Evolutionary conservation across 192 early-diverging fungal genomes (phyloP).

Genomic region (Coemansia sp.): DNA sequence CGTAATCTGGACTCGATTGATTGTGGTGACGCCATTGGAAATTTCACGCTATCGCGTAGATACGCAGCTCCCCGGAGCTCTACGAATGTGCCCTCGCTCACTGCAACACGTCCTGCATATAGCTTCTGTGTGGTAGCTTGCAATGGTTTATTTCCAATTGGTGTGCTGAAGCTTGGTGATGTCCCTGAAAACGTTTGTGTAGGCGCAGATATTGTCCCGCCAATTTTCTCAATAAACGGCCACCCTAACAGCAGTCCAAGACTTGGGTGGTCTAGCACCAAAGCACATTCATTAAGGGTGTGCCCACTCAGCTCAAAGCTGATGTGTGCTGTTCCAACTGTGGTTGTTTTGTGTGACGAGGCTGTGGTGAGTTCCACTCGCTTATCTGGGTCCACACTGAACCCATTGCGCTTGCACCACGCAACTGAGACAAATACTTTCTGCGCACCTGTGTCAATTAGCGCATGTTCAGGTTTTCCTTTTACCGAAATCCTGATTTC

Average conservation of each 20-base stretch:
- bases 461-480: not conserved
- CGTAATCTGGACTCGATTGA: not conserved
- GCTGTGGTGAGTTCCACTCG: not conserved
- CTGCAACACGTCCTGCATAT: not conserved
- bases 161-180: not conserved
- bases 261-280: not conserved
- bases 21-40: not conserved
- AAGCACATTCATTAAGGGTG: not conserved
- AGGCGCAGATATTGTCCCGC: not conserved
- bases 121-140: not conserved
- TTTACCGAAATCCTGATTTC: not conserved
- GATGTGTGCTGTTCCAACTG: not conserved
- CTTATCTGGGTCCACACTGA: not conserved
- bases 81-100: not conserved
- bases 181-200: not conserved
- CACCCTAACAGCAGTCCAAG: not conserved
- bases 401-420: not conserved
- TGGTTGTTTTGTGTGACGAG: not conserved
- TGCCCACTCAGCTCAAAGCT: not conserved
- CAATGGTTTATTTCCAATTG: not conserved
- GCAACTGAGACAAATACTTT: not conserved
- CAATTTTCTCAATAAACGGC: slow-evolving; percentile 1
- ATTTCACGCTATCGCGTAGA: not conserved
- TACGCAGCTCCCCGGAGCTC: not conserved
- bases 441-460: not conserved